Percentiles rank a stretch among this genome's conserved stretches.
Evolutionary conservation across 129 eudicot genomes (phyloP).

Genomic region (Arctium lappa): DNA sequence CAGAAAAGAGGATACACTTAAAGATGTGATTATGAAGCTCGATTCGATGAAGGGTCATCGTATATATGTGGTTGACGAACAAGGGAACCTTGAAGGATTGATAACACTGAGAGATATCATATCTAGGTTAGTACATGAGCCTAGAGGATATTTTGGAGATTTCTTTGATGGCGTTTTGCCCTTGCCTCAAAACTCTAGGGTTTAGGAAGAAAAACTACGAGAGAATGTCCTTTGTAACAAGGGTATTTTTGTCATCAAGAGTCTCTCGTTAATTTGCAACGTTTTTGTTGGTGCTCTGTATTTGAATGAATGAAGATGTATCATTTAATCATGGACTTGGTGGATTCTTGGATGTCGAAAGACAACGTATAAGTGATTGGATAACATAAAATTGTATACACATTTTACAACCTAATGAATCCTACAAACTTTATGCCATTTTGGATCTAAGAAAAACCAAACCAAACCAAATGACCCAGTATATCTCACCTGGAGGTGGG

Average conservation of each 20-base stretch:
- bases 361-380: neutral
- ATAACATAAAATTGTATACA: neutral
- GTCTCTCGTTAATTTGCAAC: slow-evolving; percentile 12
- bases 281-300: neutral
- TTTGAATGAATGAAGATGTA: neutral
- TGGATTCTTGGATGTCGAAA: neutral
- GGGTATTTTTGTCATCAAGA: slow-evolving; percentile 10
- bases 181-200: slow-evolving; percentile 77
- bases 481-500: too few species aligned
- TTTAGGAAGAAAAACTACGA: slow-evolving; percentile 22
- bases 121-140: slow-evolving; percentile 90
- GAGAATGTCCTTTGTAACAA: neutral
- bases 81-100: slow-evolving; percentile 68
- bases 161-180: slow-evolving; percentile 93
- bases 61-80: slow-evolving; percentile 70
- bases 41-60: slow-evolving; percentile 80
- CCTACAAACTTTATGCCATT: neutral
- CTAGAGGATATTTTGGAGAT: slow-evolving; percentile 92
- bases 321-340: neutral
- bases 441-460: too few species aligned
- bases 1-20: slow-evolving; percentile 55
- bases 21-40: slow-evolving; percentile 72
- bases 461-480: too few species aligned
- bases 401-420: neutral
- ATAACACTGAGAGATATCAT: slow-evolving; percentile 93